Evolutionary conservation across 202 grass and related monocot species (phyloP).

Genomic region (Carex arenaria): DNA sequence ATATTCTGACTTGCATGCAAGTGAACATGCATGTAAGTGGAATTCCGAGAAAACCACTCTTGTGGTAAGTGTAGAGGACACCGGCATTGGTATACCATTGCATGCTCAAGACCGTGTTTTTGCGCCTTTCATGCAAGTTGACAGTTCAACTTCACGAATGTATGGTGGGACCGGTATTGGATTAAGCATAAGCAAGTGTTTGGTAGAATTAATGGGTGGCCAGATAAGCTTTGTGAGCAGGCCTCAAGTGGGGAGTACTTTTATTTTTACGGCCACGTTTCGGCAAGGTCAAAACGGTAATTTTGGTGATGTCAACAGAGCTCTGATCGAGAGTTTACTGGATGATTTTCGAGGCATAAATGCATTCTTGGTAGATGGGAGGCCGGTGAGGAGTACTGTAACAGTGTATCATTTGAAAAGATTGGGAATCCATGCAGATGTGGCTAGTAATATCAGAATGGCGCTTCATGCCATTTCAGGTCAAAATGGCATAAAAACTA

Average conservation of each 20-base stretch:
- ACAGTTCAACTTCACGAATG: slow-evolving; percentile 94
- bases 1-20: slow-evolving; percentile 15
- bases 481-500: slow-evolving; percentile 34
- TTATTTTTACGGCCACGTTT: slow-evolving; percentile 67
- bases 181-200: slow-evolving; percentile 92
- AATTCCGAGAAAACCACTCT: slow-evolving; percentile 42
- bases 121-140: slow-evolving; percentile 90
- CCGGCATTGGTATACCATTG: slow-evolving; percentile 86
- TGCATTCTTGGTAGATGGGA: slow-evolving; percentile 61
- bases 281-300: slow-evolving; percentile 37
- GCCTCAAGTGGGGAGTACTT: slow-evolving; percentile 77
- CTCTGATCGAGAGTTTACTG: slow-evolving; percentile 49
- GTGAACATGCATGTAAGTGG: slow-evolving; percentile 25
- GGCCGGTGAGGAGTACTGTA: slow-evolving; percentile 65
- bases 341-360: slow-evolving; percentile 68
- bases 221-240: slow-evolving; percentile 80
- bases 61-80: slow-evolving; percentile 78
- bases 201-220: slow-evolving; percentile 87
- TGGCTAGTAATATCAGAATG: slow-evolving; percentile 45
- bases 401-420: slow-evolving; percentile 89
- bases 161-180: slow-evolving; percentile 96
- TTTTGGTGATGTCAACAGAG: slow-evolving; percentile 38
- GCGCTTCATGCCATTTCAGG: slow-evolving; percentile 47
- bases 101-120: slow-evolving; percentile 89
- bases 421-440: slow-evolving; percentile 64